Conservation (phyloP, 139 green algal species). For the Nannochloris sp. region DNA sequence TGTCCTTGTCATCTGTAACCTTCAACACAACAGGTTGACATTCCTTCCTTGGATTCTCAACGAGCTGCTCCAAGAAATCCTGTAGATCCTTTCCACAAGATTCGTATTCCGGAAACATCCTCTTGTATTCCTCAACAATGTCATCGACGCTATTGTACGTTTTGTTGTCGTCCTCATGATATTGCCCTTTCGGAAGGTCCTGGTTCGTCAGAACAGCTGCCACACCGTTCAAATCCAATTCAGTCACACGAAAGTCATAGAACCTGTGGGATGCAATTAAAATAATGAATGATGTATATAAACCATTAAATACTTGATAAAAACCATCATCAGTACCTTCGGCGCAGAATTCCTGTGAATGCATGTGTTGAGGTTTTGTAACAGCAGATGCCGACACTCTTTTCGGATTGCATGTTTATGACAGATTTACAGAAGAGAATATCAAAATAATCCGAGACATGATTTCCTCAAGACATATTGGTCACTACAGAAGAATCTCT, state of each 20-base stretch:
- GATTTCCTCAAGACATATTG: too few species aligned
- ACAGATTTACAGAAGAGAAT: too few species aligned
- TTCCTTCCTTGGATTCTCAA: neutral
- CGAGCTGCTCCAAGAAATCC: neutral
- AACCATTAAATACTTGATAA: too few species aligned
- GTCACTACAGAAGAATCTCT: too few species aligned
- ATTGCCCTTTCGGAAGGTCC: neutral
- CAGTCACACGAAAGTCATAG: constrained; percentile 76
- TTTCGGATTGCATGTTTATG: too few species aligned
- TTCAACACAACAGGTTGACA: constrained; percentile 22
- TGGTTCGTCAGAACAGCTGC: constrained; percentile 43
- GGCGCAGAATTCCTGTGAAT: constrained; percentile 67
- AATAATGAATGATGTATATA: constrained; percentile 1
- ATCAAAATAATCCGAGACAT: too few species aligned
- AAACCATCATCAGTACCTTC: constrained; percentile 29
- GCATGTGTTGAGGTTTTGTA: constrained; percentile 11
- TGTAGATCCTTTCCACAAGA: neutral
- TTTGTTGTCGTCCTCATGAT: neutral
- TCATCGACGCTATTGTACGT: neutral
- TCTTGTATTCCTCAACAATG: neutral
- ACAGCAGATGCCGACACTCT: too few species aligned
- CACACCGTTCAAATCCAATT: constrained; percentile 47
- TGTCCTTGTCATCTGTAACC: constrained; percentile 28
- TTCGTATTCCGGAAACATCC: neutral
- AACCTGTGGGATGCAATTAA: constrained; percentile 38